Percentiles rank a stretch among this genome's conserved stretches.
These are phyloP conservation scores for Alternaria sp. DNA, from an alignment of 2,329 filamentous ascomycete genomes.

Conservation along the genomic window DNA sequence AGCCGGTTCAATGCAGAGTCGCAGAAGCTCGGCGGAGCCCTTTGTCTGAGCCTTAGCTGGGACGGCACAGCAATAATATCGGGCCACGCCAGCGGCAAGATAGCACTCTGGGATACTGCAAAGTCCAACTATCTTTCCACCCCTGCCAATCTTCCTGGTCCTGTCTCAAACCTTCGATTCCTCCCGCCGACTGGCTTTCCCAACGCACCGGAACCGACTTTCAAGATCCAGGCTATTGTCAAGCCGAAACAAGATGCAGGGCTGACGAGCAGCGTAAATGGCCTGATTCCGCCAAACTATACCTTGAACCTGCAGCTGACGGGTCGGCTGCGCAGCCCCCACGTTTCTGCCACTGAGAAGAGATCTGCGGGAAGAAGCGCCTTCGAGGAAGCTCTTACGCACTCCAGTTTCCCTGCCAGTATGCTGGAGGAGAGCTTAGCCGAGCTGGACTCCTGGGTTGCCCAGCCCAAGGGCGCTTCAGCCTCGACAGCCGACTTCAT, in stretches of 20 bases:
- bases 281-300: constrained; percentile 63
- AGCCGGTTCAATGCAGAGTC: constrained; percentile 60
- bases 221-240: constrained; percentile 67
- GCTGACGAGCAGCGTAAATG: constrained; percentile 36
- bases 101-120: constrained; percentile 80
- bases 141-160: constrained; percentile 75
- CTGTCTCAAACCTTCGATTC: constrained; percentile 82
- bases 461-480: constrained; percentile 21
- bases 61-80: constrained; percentile 82
- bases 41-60: constrained; percentile 76
- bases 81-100: constrained; percentile 79
- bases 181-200: constrained; percentile 64
- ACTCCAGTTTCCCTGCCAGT: constrained; percentile 50
- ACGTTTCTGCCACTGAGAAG: constrained; percentile 39
- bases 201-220: constrained; percentile 44
- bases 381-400: constrained; percentile 52
- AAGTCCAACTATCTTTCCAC: constrained; percentile 71
- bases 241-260: constrained; percentile 78
- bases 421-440: constrained; percentile 49
- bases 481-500: constrained; percentile 44
- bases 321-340: constrained; percentile 29
- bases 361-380: constrained; percentile 20
- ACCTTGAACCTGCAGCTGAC: constrained; percentile 69
- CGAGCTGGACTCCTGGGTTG: constrained; percentile 40
- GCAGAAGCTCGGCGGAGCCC: constrained; percentile 68